Evolutionary conservation across 1,139 yeast species (phyloP), one percentile per base, ranked within the genome.

Genomic region (Geotrichum cucujoidarum): DNA sequence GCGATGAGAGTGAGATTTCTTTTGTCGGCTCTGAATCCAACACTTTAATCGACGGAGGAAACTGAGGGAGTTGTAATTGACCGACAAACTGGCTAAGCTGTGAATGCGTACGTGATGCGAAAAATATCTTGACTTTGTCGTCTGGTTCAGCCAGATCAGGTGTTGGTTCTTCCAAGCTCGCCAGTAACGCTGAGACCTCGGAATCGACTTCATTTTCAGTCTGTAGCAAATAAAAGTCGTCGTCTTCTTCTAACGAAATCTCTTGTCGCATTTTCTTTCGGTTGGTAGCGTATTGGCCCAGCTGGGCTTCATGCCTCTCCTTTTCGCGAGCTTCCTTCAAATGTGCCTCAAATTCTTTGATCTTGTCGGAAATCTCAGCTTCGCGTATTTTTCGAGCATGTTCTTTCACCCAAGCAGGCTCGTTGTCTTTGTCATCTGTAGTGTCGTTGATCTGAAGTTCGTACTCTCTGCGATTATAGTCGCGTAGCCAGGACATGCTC

Each of bases 21-120:
- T 62, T 60, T 6, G 57, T 53, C 1, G 61, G 54, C 22, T 60
- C 65, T 48, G 16, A 43, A 22, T 34, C 40, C 30, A 1, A 22
- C 5, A 69, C 72, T 8, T 64, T 67, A 38, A 52, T 70, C 0
- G 89, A 76, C 0, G 95, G 75, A 0, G 85, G 83, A 53, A 88
- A 83, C 0, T 65, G 54, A 0, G 95, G 80, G 31, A 84, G 61
- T 34, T 72, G 65, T 43, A 90, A 66, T 57, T 92, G 97, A 20
- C 79, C 77, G 0, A 90, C 78, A 61, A 90, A 86, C 60, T 90
- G 98, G 43, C 74, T 74, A 48, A 90, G 68, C 61, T 90, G 98
- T 0, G 97, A 87, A 60, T 90, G 97, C 0, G 98, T 90, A 63
- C 98, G 71, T 1, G 97, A 88, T 0, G 95, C 75, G 60, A 81